These are phyloP conservation scores for Alternaria sp. DNA, from an alignment of 2,329 filamentous ascomycete species.

Conservation along the genomic window DNA sequence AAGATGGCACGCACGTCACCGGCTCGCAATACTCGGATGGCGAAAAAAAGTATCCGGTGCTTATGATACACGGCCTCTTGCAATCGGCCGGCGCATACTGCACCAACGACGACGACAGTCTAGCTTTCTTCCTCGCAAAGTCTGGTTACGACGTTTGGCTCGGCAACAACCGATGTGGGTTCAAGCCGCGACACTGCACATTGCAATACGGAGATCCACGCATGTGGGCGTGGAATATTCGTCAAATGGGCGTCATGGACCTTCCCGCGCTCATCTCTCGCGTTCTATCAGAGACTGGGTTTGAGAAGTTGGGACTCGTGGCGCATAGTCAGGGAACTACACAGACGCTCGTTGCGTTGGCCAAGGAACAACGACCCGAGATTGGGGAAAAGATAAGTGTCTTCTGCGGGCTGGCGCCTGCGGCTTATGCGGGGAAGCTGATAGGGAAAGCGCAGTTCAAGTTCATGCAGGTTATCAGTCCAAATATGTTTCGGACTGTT, in stretches of 20 bases:
- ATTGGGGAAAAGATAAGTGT: slow-evolving; percentile 83
- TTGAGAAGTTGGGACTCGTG: slow-evolving; percentile 81
- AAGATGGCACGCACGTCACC: slow-evolving; percentile 36
- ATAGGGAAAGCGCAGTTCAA: slow-evolving; percentile 90
- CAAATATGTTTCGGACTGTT: slow-evolving; percentile 76
- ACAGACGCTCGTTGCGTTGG: slow-evolving; percentile 84
- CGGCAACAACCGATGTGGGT: slow-evolving; percentile 91
- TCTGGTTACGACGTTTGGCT: slow-evolving; percentile 95
- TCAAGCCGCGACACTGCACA: slow-evolving; percentile 76
- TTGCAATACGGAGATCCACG: slow-evolving; percentile 79
- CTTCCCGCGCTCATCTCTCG: slow-evolving; percentile 81
- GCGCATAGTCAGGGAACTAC: slow-evolving; percentile 93
- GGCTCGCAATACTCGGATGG: slow-evolving; percentile 43
- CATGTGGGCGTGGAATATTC: slow-evolving; percentile 95
- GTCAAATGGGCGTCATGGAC: slow-evolving; percentile 91
- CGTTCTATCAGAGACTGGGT: slow-evolving; percentile 82
- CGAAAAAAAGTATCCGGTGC: slow-evolving; percentile 77
- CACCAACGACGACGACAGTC: slow-evolving; percentile 85
- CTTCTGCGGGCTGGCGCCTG: slow-evolving; percentile 90
- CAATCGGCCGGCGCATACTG: slow-evolving; percentile 91
- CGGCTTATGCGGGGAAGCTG: slow-evolving; percentile 86
- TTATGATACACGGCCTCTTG: slow-evolving; percentile 87
- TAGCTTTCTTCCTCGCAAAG: slow-evolving; percentile 93
- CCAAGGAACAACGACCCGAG: slow-evolving; percentile 88
- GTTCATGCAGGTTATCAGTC: slow-evolving; percentile 84